Evolutionary conservation across 768 basidiomycete species (phyloP).

Genomic region (Mrakia frigida): DNA sequence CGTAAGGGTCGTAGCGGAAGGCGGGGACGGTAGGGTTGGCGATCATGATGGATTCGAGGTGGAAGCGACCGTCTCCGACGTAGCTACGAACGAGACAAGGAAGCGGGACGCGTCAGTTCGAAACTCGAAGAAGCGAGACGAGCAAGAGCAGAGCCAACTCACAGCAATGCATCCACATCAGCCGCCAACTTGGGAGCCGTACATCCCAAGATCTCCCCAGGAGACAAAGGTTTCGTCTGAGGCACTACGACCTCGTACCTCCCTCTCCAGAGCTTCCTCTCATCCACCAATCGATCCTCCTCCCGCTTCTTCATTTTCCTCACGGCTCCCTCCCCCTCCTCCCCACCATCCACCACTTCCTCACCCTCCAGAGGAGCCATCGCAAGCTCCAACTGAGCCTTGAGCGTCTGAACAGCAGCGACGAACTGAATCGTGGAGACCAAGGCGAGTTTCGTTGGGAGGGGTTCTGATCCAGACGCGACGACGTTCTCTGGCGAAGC

Average conservation of each 20-base stretch:
- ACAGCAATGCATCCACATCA: conserved; percentile 88
- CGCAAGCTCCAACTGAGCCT: conserved; percentile 59
- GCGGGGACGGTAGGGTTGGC: conserved; percentile 94
- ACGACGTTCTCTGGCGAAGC: not conserved
- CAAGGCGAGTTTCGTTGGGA: conserved; percentile 68
- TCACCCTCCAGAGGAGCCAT: conserved; percentile 36
- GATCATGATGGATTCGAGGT: conserved; percentile 98
- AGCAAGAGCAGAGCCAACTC: conserved; percentile 16
- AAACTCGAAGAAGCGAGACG: not conserved
- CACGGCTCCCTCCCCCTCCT: conserved; percentile 31
- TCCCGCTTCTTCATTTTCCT: conserved; percentile 31
- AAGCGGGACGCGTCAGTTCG: conserved; percentile 4
- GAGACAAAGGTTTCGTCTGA: conserved; percentile 82
- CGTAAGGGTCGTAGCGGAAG: conserved; percentile 97
- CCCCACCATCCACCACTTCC: conserved; percentile 8
- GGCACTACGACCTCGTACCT: conserved; percentile 59
- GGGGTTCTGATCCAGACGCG: not conserved
- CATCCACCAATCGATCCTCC: conserved; percentile 33
- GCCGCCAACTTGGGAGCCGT: conserved; percentile 71
- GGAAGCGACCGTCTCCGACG: conserved; percentile 95
- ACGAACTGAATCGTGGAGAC: conserved; percentile 99
- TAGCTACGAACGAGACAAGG: conserved; percentile 54
- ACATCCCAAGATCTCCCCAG: conserved; percentile 94
- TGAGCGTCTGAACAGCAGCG: conserved; percentile 78
- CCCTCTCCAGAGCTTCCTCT: conserved; percentile 45